These are phyloP conservation scores for Penicillium paxilli DNA, from an alignment of 495 filamentous ascomycete genomes.

Conservation along the genomic window DNA sequence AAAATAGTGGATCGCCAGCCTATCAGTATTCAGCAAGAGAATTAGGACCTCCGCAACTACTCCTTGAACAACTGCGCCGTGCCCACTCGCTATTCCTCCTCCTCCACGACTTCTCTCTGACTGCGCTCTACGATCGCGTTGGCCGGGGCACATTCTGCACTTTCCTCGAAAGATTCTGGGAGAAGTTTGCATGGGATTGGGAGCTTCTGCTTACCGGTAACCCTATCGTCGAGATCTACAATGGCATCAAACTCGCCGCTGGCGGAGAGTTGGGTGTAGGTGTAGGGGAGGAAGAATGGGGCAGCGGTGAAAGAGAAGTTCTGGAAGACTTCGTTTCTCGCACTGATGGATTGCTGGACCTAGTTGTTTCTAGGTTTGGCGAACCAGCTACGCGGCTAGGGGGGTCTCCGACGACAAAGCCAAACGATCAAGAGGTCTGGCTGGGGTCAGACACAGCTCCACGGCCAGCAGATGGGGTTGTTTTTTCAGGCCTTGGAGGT, in stretches of 20 bases:
- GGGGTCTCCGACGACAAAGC: conserved; percentile 5
- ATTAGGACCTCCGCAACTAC: conserved; percentile 75
- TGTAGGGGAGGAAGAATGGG: conserved; percentile 91
- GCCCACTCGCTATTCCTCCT: conserved; percentile 85
- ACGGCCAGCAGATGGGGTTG: conserved; percentile 72
- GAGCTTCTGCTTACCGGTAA: conserved; percentile 88
- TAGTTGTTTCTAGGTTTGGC: conserved; percentile 86
- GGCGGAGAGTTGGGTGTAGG: conserved; percentile 91
- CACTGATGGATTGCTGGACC: conserved; percentile 71
- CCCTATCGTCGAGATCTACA: conserved; percentile 74
- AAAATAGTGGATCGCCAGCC: conserved; percentile 15
- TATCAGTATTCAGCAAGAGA: conserved; percentile 86
- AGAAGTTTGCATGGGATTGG: conserved; percentile 77
- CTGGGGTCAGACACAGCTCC: conserved; percentile 63
- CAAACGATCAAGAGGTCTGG: conserved; percentile 46
- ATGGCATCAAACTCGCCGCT: conserved; percentile 85
- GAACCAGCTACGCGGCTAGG: conserved; percentile 31
- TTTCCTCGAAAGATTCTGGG: conserved; percentile 79
- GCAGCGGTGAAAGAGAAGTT: conserved; percentile 87
- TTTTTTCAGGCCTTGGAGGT: conserved; percentile 77
- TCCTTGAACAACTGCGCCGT: conserved; percentile 76
- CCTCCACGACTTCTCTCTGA: conserved; percentile 74
- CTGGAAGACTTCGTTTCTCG: conserved; percentile 74
- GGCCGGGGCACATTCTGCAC: conserved; percentile 58
- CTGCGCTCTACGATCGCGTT: conserved; percentile 64